Evolutionary conservation across 768 basidiomycete genomes (phyloP).

Genomic region (Dictyophora rubrovolvata): DNA sequence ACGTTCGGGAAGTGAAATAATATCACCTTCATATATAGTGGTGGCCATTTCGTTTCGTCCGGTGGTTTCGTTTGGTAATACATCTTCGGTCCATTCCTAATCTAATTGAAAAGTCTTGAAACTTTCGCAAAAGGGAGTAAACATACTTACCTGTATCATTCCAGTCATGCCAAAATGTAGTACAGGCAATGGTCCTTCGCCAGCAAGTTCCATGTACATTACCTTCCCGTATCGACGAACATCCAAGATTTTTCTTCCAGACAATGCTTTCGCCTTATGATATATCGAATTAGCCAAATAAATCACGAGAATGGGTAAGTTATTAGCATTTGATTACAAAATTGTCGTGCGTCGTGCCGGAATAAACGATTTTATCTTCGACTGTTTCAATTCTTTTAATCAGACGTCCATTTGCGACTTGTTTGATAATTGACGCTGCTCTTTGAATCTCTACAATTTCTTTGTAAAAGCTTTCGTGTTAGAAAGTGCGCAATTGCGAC

Average conservation of each 20-base stretch:
- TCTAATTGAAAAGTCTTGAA: conserved; percentile 21
- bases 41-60: conserved; percentile 47
- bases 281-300: conserved; percentile 8
- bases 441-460: conserved; percentile 49
- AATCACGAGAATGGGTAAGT: background rate
- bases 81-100: conserved; percentile 37
- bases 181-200: conserved; percentile 52
- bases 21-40: conserved; percentile 52
- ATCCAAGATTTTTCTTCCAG: conserved; percentile 35
- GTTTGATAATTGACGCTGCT: conserved; percentile 46
- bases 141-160: conserved; percentile 48
- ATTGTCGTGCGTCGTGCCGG: conserved; percentile 40
- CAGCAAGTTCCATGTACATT: conserved; percentile 58
- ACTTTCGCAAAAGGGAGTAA: background rate
- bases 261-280: conserved; percentile 42
- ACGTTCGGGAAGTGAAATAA: background rate
- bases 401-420: conserved; percentile 39
- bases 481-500: background rate
- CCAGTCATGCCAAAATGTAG: conserved; percentile 84
- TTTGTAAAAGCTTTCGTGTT: background rate
- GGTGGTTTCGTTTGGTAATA: conserved; percentile 40
- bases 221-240: conserved; percentile 53
- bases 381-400: conserved; percentile 47
- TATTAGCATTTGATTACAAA: conserved; percentile 40
- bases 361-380: conserved; percentile 55